These are phyloP conservation scores for Prosopis cineraria DNA, from an alignment of 306 rosid genomes.

Conservation along the genomic window DNA sequence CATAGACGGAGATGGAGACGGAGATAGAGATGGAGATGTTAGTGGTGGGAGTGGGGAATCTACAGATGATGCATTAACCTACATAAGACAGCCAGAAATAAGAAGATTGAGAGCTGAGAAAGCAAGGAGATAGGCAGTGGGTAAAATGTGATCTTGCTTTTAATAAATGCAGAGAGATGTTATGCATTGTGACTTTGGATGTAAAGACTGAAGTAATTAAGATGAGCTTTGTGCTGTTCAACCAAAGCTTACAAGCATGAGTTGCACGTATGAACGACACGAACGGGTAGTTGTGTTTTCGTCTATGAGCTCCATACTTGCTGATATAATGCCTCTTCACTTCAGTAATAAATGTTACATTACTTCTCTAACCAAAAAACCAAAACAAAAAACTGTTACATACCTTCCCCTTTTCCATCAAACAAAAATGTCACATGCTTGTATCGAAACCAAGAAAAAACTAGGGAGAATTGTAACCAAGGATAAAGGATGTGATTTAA, in stretches of 20 bases:
- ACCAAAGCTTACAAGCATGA: background rate
- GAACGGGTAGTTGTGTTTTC: background rate
- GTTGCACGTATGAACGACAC: no score
- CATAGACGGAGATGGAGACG: constrained; percentile 29
- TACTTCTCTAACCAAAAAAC: background rate
- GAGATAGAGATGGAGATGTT: constrained; percentile 24
- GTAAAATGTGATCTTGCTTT: background rate
- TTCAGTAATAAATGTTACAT: background rate
- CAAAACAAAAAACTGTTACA: no score
- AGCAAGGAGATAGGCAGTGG: constrained; percentile 7
- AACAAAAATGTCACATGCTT: no score
- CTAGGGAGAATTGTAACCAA: no score
- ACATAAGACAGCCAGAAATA: constrained; percentile 5
- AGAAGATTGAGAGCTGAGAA: constrained; percentile 38
- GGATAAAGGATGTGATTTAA: no score
- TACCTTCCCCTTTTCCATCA: no score
- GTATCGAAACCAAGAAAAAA: no score
- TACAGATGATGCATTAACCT: constrained; percentile 24
- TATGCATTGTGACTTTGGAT: constrained; percentile 14
- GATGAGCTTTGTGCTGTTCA: background rate
- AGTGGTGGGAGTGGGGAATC: constrained; percentile 31
- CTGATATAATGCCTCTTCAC: background rate
- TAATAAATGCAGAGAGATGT: constrained; percentile 12
- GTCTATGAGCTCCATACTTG: background rate
- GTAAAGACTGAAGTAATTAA: constrained; percentile 12